Evolutionary conservation across 495 filamentous ascomycete species (phyloP).

Genomic region (Corynascus novoguineensis): DNA sequence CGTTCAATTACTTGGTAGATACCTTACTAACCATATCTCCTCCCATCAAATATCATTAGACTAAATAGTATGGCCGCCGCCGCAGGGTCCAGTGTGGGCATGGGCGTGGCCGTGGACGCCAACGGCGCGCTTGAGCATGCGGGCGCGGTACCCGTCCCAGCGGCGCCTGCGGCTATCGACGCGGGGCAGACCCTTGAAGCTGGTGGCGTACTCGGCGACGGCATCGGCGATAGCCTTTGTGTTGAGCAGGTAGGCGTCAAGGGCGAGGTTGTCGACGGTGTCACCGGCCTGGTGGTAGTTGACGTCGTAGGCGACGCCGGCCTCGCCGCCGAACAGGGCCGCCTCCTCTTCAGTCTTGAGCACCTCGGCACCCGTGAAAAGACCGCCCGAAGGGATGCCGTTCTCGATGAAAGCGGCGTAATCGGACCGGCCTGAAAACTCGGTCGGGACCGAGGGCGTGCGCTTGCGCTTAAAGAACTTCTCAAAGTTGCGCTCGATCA

Average conservation of each 20-base stretch:
- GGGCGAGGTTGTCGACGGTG: constrained; percentile 53
- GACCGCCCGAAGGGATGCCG: constrained; percentile 58
- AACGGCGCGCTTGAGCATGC: constrained; percentile 10
- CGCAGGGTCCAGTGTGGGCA: constrained; percentile 16
- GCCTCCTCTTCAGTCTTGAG: constrained; percentile 58
- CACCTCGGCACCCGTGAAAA: constrained; percentile 65
- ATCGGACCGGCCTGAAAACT: constrained; percentile 61
- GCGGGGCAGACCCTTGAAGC: constrained; percentile 35
- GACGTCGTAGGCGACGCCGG: constrained; percentile 52
- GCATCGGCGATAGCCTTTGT: constrained; percentile 57
- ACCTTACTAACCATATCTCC: neutral
- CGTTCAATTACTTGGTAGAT: too few relatives aligned
- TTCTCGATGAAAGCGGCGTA: constrained; percentile 62
- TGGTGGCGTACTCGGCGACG: constrained; percentile 57
- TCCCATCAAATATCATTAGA: neutral
- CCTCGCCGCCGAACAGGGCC: constrained; percentile 53
- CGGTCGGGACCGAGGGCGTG: constrained; percentile 44
- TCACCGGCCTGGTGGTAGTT: constrained; percentile 61
- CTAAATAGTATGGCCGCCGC: constrained; percentile 8
- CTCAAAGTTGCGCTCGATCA: constrained; percentile 59
- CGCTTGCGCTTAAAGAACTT: constrained; percentile 49
- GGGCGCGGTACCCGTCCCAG: constrained; percentile 17
- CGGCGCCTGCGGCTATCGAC: constrained; percentile 8
- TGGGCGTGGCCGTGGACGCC: constrained; percentile 12
- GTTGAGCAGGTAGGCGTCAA: constrained; percentile 56